Evolutionary conservation across 805 yeast genomes (phyloP).

Genomic region (Wickerhamiella hasegawae): DNA sequence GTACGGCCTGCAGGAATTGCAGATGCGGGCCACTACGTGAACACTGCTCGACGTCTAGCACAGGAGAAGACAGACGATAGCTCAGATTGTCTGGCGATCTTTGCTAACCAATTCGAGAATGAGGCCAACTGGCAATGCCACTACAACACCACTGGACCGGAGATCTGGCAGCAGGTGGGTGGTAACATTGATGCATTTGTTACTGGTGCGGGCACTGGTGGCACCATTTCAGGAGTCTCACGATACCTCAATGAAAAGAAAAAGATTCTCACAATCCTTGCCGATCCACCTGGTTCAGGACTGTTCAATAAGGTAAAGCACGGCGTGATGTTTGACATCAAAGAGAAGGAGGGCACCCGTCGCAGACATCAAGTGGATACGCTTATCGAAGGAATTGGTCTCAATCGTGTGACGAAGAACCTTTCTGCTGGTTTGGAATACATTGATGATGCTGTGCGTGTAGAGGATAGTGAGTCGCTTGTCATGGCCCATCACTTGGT

Average conservation of each 20-base stretch:
- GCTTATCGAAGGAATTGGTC: constrained; percentile 81
- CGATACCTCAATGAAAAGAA: constrained; percentile 44
- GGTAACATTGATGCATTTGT: constrained; percentile 59
- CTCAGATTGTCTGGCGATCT: constrained; percentile 43
- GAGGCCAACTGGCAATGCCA: constrained; percentile 81
- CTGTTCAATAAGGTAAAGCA: constrained; percentile 65
- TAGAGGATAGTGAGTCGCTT: constrained; percentile 64
- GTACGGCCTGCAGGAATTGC: constrained; percentile 93
- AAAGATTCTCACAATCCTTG: constrained; percentile 40
- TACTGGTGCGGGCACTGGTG: constrained; percentile 93
- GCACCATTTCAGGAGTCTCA: constrained; percentile 89
- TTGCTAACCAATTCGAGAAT: constrained; percentile 93
- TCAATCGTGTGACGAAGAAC: constrained; percentile 73
- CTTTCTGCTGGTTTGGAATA: constrained; percentile 51
- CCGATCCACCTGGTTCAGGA: constrained; percentile 96
- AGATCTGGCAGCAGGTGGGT: constrained; percentile 60
- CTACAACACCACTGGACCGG: constrained; percentile 79
- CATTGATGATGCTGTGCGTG: constrained; percentile 68
- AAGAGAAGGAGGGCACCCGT: constrained; percentile 83
- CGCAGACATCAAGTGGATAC: constrained; percentile 96
- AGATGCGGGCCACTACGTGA: constrained; percentile 85
- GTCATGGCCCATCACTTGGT: constrained; percentile 78
- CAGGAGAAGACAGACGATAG: constrained; percentile 23
- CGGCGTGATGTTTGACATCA: constrained; percentile 87
- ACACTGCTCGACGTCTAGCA: constrained; percentile 62